Evolutionary conservation across 1,284 basidiomycete species (phyloP), one percentile per base, ranked within the genome.

Genomic region (Leccinum pachyderme): DNA sequence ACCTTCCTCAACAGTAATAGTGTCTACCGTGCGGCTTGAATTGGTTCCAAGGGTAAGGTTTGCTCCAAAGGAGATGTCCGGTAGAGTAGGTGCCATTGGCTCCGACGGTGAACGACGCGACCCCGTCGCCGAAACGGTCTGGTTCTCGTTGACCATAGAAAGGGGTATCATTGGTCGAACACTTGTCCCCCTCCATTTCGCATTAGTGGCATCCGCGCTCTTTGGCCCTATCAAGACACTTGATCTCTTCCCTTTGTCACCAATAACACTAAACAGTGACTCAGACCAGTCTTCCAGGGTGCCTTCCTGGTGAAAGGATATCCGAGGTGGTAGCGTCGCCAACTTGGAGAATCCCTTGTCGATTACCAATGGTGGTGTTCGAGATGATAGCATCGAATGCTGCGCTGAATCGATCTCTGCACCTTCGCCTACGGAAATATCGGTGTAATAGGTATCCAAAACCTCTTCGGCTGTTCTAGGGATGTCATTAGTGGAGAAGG

Each of bases 301-400:
- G 11, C 61, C 64, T 45, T 76, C 75, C 46, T 72, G 66, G 59
- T 81, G 79, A 18, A 85, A 69, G 2, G 82, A 84, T 47, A 85
- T 60, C 18, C 84, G 76, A 7, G 84, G 83, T 3, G 83, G 80
- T 22, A 78, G 63, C 5, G 41, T 56, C n/a, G 53, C 56, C 31
- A 66, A 33, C 47, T 60, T 65, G 15, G 53, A n/a, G 44, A 63
- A 5, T 41, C 57, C 58, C 52, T 72, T 72, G 59, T 69, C 68
- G 46, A 72, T 69, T 48, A 61, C 59, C n/a, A 61, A 61, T 59
- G 59, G 61, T 15, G 59, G 64, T 35, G 58, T 71, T 49, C 62
- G 62, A 27, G 56, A 57, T 52, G 55, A 13, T 12, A 50, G 18
- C 31, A 48, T 53, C 28, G 32, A 45, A 29, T 46, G 56, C 29